Base-by-base conservation (phyloP, 2,329 filamentous ascomycete species). In the Pseudogymnoascus sp. region DNA sequence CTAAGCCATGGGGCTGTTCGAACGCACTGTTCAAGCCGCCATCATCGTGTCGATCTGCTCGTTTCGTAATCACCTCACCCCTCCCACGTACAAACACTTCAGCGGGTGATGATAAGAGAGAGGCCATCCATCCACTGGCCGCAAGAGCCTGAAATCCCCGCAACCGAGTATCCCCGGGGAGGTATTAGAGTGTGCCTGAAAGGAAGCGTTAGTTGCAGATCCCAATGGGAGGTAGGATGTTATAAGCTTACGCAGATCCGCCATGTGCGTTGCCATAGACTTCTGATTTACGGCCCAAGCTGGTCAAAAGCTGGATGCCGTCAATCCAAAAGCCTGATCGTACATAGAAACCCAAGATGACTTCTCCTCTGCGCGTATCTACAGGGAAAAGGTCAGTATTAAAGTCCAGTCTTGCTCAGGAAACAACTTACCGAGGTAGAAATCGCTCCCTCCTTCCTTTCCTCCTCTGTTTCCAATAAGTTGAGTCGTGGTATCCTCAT, bases 251-350 rank as follows among this genome's bases (percentile, higher is more conserved):
- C 92, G 85, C 85, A 71, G 88, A 88, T 66, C 92, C 92, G 61
- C 91, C 91, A 66, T 80, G 79, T 9, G 86, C 75, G 68, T 96
- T 94, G 63, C 94, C 94, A 78, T 87, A 97, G 64, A 95, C 77
- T 61, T 87, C 84, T 35, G 93, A 97, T 72, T 87, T 89, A 68
- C 92, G 84, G n/a, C 92, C 92, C 63, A 90, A 77, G 69, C 87
- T 97, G 1, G 94, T 97, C 74, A 97, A 77, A 65, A 97, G 87
- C 72, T 96, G 91, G 60, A 97, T 82, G 10, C 87, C 93, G 72
- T 97, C 91, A 66, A 97, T 87, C 85, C 89, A 94, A 63, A 84
- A 78, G 21, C 90, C 92, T 58, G 88, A 86, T 66, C 92, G 82
- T 59, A 97, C 78, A 68, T 88, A 83, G 72, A 99, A 97, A 7